Evolutionary conservation across 768 basidiomycete species (phyloP), one percentile per base, ranked within the genome.

Genomic region (Boletus eberwhitei): DNA sequence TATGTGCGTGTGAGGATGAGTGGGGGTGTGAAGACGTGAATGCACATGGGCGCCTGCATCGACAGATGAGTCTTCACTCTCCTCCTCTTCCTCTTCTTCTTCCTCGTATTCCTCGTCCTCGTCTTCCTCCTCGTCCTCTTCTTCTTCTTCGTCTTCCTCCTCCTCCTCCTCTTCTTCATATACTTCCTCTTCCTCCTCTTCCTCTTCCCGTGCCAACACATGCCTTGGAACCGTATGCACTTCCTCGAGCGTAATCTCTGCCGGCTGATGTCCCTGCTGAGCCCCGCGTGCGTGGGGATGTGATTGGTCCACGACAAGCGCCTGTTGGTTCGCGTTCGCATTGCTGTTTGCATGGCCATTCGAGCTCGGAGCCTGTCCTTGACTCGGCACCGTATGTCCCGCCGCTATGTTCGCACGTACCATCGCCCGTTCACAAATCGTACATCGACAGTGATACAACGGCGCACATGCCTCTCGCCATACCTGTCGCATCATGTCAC

Each of bases 381-480:
- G 69, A 44, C 58, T 60, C 13, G 72, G 71, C 5, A 72, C 68
- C 31, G 67, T 66, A 48, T 71, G 73, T 4, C 73, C 75, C 42
- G 73, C 69, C 22, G 71, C 71, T 29, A 77, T 74, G 54, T 80
- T 83, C 6, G 79, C 80, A 45, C 73, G 73, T 24, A 77, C 67
- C 65, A 81, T 78, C 8, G 88, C 83, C 24, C 88, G 82, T 58
- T 87, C 82, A 66, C 88, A 90, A 38, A 89, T 83, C n/a, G 76
- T 74, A 66, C 88, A 89, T 48, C 81, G 77, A 64, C 88, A 90
- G 41, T 86, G 82, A 64, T 85, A 90, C 40, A 90, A 59, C 0
- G 86, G 87, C 4, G 80, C 76, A 65, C 84, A 88, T 0, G 86
- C 88, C 54, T 89, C 87, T 37, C 85, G 77, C 88, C 88, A 90